Base-by-base conservation (phyloP, 495 filamentous ascomycete species). In the Amphirosellinia nigrospora region DNA sequence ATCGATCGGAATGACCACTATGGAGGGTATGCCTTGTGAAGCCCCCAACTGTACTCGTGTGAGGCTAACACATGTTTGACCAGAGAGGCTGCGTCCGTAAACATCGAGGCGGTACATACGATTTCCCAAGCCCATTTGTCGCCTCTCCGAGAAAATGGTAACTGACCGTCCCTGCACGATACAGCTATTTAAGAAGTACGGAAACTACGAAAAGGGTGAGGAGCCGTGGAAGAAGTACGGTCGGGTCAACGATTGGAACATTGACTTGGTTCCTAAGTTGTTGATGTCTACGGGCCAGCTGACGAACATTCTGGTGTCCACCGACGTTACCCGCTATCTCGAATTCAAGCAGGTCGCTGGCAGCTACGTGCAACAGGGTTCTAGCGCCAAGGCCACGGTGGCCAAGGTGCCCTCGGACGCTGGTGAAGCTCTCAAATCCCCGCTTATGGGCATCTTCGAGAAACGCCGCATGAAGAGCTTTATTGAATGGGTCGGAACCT, bases 1-100 rank as follows among this genome's bases (percentile, higher is more conserved):
- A 98, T 99, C 78, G 96, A 99, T 83, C 91, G 96, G 82, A 98
- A 98, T 81, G 94, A 97, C 78, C 94, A 98, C 84, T 99, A 99
- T 81, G 96, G 96, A 87, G 96, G 94, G 94, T 97, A 81, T 72
- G 92, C 88, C 62, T 39, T 48, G 55, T 59, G 61, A 48, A 56
- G 52, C 66, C 71, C 21, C 6, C 10, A 6, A 15, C n/a, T 41
- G 26, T 63, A 46, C 48, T 45, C 64, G 19, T 76, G 34, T 26
- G 46, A 53, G 59, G 70, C 72, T 82, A 77, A 80, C 59, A 46
- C n/a, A 52, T 65, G 43, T 70, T 16, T 84, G 72, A 50, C 48
- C 50, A 97, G 94, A 71, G 94, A 98, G 83, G 90, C 94, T 59
- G 94, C 94, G 34, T 98, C 94, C 3, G 88, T 98, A 74, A 98